Conservation (phyloP, 2,329 filamentous ascomycete genomes). For the Fusarium sp. region DNA sequence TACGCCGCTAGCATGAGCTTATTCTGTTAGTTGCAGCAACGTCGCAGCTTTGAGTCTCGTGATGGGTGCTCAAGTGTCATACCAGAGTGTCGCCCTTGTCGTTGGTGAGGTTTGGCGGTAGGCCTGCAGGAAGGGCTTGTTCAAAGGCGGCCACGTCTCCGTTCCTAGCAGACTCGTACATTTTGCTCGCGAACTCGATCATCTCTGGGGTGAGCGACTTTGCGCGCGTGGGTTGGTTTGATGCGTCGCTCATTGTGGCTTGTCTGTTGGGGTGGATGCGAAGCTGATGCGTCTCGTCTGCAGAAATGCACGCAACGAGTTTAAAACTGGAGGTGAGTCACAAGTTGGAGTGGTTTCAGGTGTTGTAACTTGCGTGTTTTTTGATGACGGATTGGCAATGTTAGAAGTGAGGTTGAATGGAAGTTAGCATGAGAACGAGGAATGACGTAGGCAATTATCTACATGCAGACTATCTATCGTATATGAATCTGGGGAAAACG, state of each 20-base stretch:
- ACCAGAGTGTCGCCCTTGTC: slow-evolving; percentile 78
- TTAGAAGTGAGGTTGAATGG: background rate
- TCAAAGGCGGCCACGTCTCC: slow-evolving; percentile 69
- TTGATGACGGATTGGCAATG: background rate
- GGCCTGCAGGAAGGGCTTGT: slow-evolving; percentile 71
- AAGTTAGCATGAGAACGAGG: background rate
- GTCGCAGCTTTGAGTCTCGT: background rate
- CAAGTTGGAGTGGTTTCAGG: background rate
- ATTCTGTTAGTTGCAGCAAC: slow-evolving; percentile 6
- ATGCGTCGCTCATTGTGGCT: slow-evolving; percentile 29
- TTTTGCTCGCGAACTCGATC: slow-evolving; percentile 71
- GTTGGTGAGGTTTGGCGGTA: slow-evolving; percentile 77
- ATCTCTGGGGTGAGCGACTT: slow-evolving; percentile 68
- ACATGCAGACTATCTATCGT: too few species aligned
- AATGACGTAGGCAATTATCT: slow-evolving; percentile 27
- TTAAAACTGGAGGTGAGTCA: background rate
- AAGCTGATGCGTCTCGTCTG: background rate
- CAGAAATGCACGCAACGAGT: background rate
- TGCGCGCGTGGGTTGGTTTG: slow-evolving; percentile 21
- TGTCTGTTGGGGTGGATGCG: too few species aligned
- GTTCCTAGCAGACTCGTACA: slow-evolving; percentile 73
- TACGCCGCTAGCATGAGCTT: slow-evolving; percentile 79
- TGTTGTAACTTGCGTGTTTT: background rate
- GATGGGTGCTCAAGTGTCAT: slow-evolving; percentile 41
- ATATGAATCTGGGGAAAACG: background rate